Percentiles rank a stretch among this genome's conserved stretches.
Conservation (phyloP, 1,284 basidiomycete genomes). For the Apiotrichum gracile region DNA sequence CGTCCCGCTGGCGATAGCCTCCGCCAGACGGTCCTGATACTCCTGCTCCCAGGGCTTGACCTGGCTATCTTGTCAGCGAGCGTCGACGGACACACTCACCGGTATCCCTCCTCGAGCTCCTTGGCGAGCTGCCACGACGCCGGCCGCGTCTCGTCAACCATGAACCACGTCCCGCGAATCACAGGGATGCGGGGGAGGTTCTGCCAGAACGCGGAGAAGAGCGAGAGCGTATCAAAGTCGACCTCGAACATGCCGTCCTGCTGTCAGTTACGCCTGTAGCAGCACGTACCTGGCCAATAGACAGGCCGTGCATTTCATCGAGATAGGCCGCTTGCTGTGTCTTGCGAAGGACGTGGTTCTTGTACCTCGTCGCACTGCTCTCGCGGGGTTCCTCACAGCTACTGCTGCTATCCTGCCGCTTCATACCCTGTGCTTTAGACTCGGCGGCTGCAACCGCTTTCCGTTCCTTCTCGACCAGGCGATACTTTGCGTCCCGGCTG, state of each 20-base stretch:
- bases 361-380: too few relatives aligned
- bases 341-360: too few relatives aligned
- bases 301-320: conserved; percentile 39
- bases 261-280: background rate
- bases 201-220: conserved; percentile 55
- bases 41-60: conserved; percentile 49
- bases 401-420: too few relatives aligned
- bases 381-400: too few relatives aligned
- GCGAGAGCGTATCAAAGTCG: conserved; percentile 34
- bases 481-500: conserved; percentile 52
- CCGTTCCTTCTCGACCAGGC: conserved; percentile 9
- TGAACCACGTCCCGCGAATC: conserved; percentile 53
- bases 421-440: too few relatives aligned
- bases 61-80: conserved; percentile 22
- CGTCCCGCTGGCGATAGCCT: conserved; percentile 48
- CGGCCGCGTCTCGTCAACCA: conserved; percentile 48
- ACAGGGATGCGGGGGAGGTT: conserved; percentile 50
- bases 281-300: conserved; percentile 43
- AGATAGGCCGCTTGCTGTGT: conserved; percentile 25
- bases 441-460: conserved; percentile 1
- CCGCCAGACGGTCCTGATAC: conserved; percentile 52
- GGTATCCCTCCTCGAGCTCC: conserved; percentile 51
- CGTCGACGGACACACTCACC: conserved; percentile 24
- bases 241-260: conserved; percentile 49
- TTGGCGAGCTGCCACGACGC: conserved; percentile 49